Conservation (phyloP, 495 filamentous ascomycete species). For the Paragyromitra xinjiangensis region DNA sequence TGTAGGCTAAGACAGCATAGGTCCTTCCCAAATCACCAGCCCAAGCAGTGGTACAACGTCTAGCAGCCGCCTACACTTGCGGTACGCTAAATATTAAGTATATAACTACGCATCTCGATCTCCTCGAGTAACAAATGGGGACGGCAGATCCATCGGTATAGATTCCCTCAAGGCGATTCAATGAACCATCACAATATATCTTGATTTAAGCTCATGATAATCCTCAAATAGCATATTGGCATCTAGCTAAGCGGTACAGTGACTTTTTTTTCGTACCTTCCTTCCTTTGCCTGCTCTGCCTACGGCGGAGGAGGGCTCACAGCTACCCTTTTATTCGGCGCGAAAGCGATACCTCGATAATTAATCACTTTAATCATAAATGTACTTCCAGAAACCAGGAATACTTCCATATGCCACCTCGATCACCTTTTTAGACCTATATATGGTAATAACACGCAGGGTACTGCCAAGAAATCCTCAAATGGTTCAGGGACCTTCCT, state of each 20-base stretch:
- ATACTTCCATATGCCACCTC: not conserved
- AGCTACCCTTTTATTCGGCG: too few relatives aligned
- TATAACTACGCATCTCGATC: not conserved
- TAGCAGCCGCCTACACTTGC: not conserved
- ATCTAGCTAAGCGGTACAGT: not conserved
- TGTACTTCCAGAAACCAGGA: not conserved
- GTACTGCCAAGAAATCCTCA: not conserved
- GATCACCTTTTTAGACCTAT: not conserved
- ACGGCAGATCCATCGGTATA: not conserved
- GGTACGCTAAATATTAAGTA: not conserved
- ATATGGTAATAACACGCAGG: not conserved
- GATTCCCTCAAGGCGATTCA: not conserved
- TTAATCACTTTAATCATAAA: not conserved
- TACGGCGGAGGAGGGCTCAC: not conserved
- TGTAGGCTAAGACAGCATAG: not conserved
- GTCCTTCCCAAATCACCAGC: conserved; percentile 6
- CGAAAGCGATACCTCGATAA: not conserved
- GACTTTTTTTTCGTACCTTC: not conserved
- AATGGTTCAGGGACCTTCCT: not conserved
- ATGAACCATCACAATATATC: not conserved
- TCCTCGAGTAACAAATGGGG: not conserved
- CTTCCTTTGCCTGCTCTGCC: not conserved
- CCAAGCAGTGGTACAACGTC: not conserved
- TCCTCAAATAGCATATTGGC: not conserved
- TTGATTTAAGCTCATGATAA: not conserved